Percentiles rank a stretch among this genome's conserved stretches.
These are phyloP conservation scores for Sugiyamaella mastotermitis DNA, from an alignment of 805 yeast species.

Conservation along the genomic window DNA sequence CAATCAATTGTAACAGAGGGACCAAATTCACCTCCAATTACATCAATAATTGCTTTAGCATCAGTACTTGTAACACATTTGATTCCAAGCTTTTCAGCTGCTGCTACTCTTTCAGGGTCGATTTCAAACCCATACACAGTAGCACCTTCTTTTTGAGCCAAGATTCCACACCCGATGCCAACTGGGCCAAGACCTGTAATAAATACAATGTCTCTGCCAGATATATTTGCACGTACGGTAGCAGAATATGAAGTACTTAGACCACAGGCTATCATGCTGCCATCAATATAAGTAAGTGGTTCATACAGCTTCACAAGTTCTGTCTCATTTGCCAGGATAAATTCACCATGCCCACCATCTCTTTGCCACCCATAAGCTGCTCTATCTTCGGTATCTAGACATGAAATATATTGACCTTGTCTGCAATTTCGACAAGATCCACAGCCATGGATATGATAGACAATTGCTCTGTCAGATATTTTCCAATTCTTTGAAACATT, in stretches of 20 bases:
- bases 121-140: conserved; percentile 12
- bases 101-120: conserved; percentile 4
- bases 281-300: no score
- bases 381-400: no score
- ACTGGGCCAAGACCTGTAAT: conserved; percentile 16
- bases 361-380: no score
- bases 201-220: conserved; percentile 14
- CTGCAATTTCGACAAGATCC: no score
- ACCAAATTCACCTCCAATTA: conserved; percentile 11
- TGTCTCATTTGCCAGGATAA: no score
- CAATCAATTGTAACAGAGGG: conserved; percentile 15
- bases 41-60: conserved; percentile 4
- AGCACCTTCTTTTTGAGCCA: conserved; percentile 15
- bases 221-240: conserved; percentile 12
- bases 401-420: no score
- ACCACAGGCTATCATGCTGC: no score
- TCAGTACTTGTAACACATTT: conserved; percentile 4
- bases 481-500: no score
- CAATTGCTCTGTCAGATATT: no score
- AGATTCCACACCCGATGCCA: conserved; percentile 13
- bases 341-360: no score
- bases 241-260: conserved; percentile 17
- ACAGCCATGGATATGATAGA: no score
- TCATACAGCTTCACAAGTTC: no score
- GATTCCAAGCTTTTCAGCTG: conserved; percentile 11